Evolutionary conservation across 2,329 filamentous ascomycete genomes (phyloP).

Genomic region (Biscogniauxia marginata): DNA sequence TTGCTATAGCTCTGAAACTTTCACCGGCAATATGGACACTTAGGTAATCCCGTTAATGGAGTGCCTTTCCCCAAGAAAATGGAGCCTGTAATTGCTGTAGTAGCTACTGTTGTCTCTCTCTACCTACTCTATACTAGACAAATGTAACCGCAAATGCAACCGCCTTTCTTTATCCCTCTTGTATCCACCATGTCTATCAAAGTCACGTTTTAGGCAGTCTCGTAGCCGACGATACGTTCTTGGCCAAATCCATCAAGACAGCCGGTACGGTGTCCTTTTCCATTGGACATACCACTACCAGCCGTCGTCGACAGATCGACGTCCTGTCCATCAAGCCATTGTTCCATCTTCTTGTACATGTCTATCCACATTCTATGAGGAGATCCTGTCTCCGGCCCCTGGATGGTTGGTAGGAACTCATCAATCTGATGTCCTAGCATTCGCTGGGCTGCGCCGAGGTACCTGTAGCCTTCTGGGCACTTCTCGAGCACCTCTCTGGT

Average conservation of each 20-base stretch:
- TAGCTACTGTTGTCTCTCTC: not conserved
- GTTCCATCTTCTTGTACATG: slow-evolving; percentile 41
- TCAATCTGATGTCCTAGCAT: slow-evolving; percentile 45
- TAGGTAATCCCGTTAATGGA: too few species aligned
- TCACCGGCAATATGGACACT: too few species aligned
- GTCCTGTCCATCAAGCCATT: slow-evolving; percentile 29
- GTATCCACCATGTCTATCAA: too few species aligned
- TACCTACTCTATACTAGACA: not conserved
- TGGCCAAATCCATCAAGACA: not conserved
- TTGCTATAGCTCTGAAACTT: too few species aligned
- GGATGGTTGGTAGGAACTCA: slow-evolving; percentile 39
- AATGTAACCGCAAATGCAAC: not conserved
- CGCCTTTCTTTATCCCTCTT: too few species aligned
- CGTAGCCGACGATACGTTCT: not conserved
- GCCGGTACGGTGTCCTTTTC: slow-evolving; percentile 10
- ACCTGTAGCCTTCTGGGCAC: slow-evolving; percentile 46
- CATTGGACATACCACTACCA: not conserved
- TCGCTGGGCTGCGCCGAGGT: slow-evolving; percentile 46
- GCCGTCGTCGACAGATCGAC: slow-evolving; percentile 25
- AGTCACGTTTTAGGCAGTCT: not conserved
- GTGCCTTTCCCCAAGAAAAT: not conserved
- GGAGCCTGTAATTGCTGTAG: not conserved
- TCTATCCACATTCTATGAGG: slow-evolving; percentile 33
- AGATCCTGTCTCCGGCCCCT: slow-evolving; percentile 24
- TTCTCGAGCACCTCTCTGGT: slow-evolving; percentile 35